Base-by-base conservation (phyloP, 305 asterid species). In the Caryopteris hybrid region DNA sequence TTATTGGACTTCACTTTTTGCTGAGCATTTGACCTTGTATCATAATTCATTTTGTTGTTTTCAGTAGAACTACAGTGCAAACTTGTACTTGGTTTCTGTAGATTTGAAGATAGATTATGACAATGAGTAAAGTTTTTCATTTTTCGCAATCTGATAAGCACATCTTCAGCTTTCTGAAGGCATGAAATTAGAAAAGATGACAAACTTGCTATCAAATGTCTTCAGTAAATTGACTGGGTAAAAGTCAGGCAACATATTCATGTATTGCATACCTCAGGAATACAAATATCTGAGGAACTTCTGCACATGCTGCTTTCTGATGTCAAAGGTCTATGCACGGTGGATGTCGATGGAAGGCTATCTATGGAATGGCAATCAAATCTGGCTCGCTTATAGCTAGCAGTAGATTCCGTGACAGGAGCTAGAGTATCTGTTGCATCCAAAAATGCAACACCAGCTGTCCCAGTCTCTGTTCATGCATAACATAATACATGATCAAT, bases 31-130 rank as follows among this genome's bases (percentile, higher is more conserved):
- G 74, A 71, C 56, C 70, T 71, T 42, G 80, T 64, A 61, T 51
- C 75, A 64, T 76, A 80, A 68, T 77, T 78, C 45, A 43, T 63
- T 72, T 83, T 76, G 48, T 68, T 64, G 61, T 59, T 69, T 39
- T 69, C 81, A 31, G 69, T 66, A 74, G 68, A 42, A 45, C 70
- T 78, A 68, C 42, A 66, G 61, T 38, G 64, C 71, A 25, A 61
- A 67, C 38, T 59, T 41, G 71, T 56, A 67, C 77, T 67, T 17
- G 81, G 76, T 70, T 73, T 73, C 73, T 76, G 83, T 61, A 75
- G 38, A 65, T 68, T 61, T 34, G 77, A 71, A 68, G 69, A 12
- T 50, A 79, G 68, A 76, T 55, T 61, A 74, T 72, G 78, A 78
- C 68, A 12, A 66, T 69, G 77, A 74, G 74, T 62, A 64, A 58